Evolutionary conservation across 1,284 basidiomycete species (phyloP).

Genomic region (Cryptococcus sp.): DNA sequence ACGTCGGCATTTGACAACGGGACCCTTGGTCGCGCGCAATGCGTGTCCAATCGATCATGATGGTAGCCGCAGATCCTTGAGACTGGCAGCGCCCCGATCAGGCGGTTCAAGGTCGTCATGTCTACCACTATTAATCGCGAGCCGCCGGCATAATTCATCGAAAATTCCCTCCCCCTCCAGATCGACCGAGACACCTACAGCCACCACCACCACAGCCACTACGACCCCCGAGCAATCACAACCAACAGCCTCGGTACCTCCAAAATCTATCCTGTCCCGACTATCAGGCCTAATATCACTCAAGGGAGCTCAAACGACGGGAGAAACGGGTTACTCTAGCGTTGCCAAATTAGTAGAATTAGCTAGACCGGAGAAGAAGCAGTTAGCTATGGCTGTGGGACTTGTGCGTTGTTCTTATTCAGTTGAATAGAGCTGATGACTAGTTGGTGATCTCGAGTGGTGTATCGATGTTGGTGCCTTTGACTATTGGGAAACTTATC

Average conservation of each 20-base stretch:
- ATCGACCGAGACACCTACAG: background rate
- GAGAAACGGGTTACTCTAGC: constrained; percentile 18
- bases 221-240: background rate
- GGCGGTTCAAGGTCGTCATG: background rate
- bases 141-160: background rate
- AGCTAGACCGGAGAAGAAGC: constrained; percentile 71
- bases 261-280: background rate
- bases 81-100: too few species aligned
- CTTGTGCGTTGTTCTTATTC: constrained; percentile 38
- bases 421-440: background rate
- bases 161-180: background rate
- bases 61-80: too few species aligned
- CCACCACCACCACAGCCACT: background rate
- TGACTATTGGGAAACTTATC: constrained; percentile 85
- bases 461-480: constrained; percentile 85
- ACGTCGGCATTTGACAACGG: background rate
- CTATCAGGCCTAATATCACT: background rate
- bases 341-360: constrained; percentile 68
- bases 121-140: background rate
- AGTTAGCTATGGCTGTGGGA: constrained; percentile 66
- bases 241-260: background rate
- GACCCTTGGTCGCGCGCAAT: too few species aligned
- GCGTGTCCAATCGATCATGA: too few species aligned
- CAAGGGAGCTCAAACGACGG: background rate
- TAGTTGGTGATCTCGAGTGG: constrained; percentile 47